A percentile compares a stretch with the other conserved stretches of the same genome.
Evolutionary conservation across 306 rosid genomes (phyloP).

Genomic region (Leucaena leucocephala): DNA sequence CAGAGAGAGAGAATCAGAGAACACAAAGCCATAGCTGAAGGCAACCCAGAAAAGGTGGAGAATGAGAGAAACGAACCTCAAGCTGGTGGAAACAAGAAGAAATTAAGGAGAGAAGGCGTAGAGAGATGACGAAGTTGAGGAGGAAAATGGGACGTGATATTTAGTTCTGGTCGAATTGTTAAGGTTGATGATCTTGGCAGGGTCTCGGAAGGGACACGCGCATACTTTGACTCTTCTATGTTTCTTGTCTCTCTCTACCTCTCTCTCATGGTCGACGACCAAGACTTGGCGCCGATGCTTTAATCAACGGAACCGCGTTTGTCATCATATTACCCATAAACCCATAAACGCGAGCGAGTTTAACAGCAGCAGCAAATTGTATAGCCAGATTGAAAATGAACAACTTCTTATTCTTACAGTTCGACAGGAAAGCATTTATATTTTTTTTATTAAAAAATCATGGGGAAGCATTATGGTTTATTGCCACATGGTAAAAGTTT

Average conservation of each 20-base stretch:
- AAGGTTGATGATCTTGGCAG: not conserved
- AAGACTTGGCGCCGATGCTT: not conserved
- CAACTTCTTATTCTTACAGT: no score
- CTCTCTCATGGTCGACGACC: not conserved
- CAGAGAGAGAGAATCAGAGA: not conserved
- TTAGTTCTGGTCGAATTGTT: not conserved
- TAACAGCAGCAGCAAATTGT: not conserved
- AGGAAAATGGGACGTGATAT: not conserved
- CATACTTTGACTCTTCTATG: not conserved
- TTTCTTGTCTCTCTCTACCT: not conserved
- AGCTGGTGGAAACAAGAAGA: not conserved
- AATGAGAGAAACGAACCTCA: slow-evolving; percentile 36
- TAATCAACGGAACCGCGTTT: no score
- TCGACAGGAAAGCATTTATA: no score
- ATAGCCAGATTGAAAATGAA: not conserved
- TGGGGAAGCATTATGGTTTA: no score
- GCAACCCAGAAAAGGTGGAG: not conserved
- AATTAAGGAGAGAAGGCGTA: not conserved
- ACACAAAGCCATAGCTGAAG: slow-evolving; percentile 34
- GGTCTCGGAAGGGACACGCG: not conserved
- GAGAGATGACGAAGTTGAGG: not conserved
- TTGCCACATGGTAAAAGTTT: no score
- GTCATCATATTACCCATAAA: no score
- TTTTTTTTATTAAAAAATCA: no score
- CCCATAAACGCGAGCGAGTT: no score